phyloP scores from a whole-genome alignment of 208 protist species.

The Crithidia thermophila region DNA sequence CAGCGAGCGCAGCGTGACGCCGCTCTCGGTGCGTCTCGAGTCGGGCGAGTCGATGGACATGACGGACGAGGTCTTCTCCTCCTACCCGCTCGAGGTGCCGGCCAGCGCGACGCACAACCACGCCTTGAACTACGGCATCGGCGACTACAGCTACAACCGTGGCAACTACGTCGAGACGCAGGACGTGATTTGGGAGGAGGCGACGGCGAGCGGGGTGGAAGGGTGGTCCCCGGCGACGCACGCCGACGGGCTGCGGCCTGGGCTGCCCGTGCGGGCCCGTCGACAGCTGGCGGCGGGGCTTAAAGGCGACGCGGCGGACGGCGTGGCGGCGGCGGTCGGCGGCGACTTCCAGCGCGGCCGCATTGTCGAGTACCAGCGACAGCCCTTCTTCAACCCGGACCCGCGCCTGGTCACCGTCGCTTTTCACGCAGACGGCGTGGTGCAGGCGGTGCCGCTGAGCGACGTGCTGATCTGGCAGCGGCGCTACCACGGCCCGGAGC shows the following conservation, averaged over 20 bases:
- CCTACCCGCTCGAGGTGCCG: conserved; percentile 63
- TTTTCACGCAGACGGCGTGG: conserved; percentile 61
- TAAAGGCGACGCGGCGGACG: background rate
- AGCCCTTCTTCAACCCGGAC: conserved; percentile 90
- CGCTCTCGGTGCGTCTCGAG: conserved; percentile 70
- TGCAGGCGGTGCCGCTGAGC: conserved; percentile 67
- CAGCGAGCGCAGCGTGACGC: conserved; percentile 54
- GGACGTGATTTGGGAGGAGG: conserved; percentile 84
- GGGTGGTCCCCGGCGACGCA: conserved; percentile 90
- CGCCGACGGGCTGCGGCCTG: conserved; percentile 72
- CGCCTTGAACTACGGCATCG: conserved; percentile 82
- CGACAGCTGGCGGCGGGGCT: conserved; percentile 34
- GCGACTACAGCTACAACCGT: conserved; percentile 84
- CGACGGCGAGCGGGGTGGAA: conserved; percentile 65
- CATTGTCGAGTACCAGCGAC: conserved; percentile 66
- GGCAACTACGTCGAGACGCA: conserved; percentile 92
- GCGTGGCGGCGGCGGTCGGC: background rate
- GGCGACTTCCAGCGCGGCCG: conserved; percentile 73
- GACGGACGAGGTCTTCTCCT: conserved; percentile 68
- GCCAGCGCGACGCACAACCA: conserved; percentile 63
- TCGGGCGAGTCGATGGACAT: conserved; percentile 72
- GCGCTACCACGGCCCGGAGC: conserved; percentile 82
- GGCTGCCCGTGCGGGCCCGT: conserved; percentile 74
- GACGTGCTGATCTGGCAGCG: conserved; percentile 89
- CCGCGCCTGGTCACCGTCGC: conserved; percentile 74